These are phyloP conservation scores for Cicer bijugum DNA, from an alignment of 306 rosid genomes.

Conservation along the genomic window DNA sequence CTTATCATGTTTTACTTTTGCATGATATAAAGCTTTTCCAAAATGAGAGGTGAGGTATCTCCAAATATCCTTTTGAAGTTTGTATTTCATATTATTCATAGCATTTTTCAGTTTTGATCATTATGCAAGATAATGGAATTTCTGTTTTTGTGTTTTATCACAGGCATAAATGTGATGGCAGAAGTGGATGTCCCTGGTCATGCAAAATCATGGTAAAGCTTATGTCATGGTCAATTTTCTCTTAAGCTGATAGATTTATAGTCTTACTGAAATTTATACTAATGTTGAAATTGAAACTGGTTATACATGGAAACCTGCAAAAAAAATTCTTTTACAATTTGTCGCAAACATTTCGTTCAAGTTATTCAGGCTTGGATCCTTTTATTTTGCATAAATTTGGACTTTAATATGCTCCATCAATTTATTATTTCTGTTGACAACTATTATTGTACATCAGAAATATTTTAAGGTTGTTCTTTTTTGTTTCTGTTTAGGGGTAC, in stretches of 20 bases:
- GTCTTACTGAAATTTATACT: conserved; percentile 2
- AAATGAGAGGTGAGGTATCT: conserved; percentile 75
- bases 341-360: conserved; percentile 12
- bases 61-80: conserved; percentile 41
- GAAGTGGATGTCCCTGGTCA: conserved; percentile 99
- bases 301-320: conserved; percentile 2
- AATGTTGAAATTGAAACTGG: conserved; percentile 2
- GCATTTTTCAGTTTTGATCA: conserved; percentile 24
- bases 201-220: conserved; percentile 79
- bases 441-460: neutral
- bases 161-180: conserved; percentile 95
- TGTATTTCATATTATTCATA: conserved; percentile 23
- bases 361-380: conserved; percentile 2
- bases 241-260: conserved; percentile 24
- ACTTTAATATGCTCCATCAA: conserved; percentile 1
- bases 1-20: conserved; percentile 48
- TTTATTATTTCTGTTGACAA: conserved; percentile 5
- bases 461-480: conserved; percentile 29
- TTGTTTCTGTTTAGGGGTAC: conserved; percentile 65
- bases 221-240: conserved; percentile 40
- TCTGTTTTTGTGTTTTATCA: conserved; percentile 43
- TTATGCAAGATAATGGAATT: conserved; percentile 15
- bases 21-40: conserved; percentile 73
- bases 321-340: conserved; percentile 5
- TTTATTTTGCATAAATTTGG: conserved; percentile 16